Conservation (phyloP, 2,329 filamentous ascomycete genomes). For the Ophiobolus disseminans region DNA sequence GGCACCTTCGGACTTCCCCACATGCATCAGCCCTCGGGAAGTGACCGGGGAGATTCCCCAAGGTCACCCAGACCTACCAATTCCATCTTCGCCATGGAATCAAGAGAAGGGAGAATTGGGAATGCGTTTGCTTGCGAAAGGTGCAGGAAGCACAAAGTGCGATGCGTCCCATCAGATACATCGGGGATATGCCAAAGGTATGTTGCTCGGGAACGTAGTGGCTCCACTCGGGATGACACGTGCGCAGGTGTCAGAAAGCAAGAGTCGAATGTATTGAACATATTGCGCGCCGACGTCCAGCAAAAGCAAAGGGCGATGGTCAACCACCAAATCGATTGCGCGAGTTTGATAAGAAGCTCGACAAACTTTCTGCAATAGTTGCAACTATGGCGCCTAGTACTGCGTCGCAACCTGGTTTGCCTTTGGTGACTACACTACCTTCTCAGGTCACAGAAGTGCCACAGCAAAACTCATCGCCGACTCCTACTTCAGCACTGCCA, state of each 20-base stretch:
- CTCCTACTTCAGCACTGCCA: constrained; percentile 21
- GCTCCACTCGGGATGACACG: constrained; percentile 37
- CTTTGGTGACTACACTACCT: constrained; percentile 29
- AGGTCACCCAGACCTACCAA: constrained; percentile 33
- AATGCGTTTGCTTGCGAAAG: constrained; percentile 48
- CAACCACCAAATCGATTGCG: constrained; percentile 38
- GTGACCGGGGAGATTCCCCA: constrained; percentile 30
- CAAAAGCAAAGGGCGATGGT: constrained; percentile 38
- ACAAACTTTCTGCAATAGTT: constrained; percentile 43
- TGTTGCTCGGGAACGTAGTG: constrained; percentile 16
- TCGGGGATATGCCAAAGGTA: constrained; percentile 45
- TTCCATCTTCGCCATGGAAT: constrained; percentile 42
- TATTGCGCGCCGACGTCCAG: constrained; percentile 45
- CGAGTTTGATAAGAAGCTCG: constrained; percentile 45
- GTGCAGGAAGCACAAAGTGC: constrained; percentile 47
- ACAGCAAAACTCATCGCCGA: constrained; percentile 24
- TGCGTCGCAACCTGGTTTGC: constrained; percentile 30
- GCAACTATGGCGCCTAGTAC: constrained; percentile 35
- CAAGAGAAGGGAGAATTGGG: constrained; percentile 45
- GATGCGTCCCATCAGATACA: constrained; percentile 45
- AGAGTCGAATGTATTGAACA: constrained; percentile 47
- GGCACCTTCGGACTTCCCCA: constrained; percentile 49
- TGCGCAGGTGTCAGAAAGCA: constrained; percentile 47
- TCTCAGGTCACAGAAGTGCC: constrained; percentile 32
- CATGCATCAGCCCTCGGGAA: constrained; percentile 35